A percentile compares a stretch with the other conserved stretches of the same genome.
phyloP scores from a whole-genome alignment of 2,329 filamentous ascomycete species.

The Xylariaceae sp. region DNA sequence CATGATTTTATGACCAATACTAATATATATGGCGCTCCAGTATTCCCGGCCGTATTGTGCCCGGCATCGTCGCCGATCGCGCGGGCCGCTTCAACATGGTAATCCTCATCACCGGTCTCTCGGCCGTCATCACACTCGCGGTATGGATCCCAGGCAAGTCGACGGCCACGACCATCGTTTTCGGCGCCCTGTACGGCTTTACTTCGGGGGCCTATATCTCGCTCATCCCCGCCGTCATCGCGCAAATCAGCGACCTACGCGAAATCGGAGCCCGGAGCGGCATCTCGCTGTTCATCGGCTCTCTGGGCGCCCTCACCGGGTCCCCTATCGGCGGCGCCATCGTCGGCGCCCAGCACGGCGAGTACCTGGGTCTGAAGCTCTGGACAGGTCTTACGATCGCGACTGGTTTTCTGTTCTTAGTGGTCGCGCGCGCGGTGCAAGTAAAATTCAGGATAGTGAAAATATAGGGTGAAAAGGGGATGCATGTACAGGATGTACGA shows the following conservation, averaged over 20 bases:
- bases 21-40: conserved; percentile 24
- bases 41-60: conserved; percentile 54
- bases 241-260: conserved; percentile 73
- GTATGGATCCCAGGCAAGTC: conserved; percentile 21
- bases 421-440: conserved; percentile 16
- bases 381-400: conserved; percentile 64
- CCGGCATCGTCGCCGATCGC: conserved; percentile 54
- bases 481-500: background rate
- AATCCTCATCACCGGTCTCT: conserved; percentile 23
- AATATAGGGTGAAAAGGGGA: conserved; percentile 6
- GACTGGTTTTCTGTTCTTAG: conserved; percentile 4
- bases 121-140: conserved; percentile 23
- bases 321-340: conserved; percentile 69
- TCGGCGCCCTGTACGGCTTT: conserved; percentile 69
- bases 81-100: conserved; percentile 50
- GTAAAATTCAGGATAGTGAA: conserved; percentile 16
- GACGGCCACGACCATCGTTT: conserved; percentile 61
- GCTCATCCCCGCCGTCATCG: conserved; percentile 67
- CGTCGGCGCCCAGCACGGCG: conserved; percentile 52
- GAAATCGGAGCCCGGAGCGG: conserved; percentile 75
- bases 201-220: conserved; percentile 68
- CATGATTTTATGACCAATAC: background rate
- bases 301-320: conserved; percentile 70
- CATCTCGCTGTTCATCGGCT: conserved; percentile 65
- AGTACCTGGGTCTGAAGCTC: conserved; percentile 66